Conservation (phyloP, 2,329 filamentous ascomycete species). For the Trichoderma cornu-damae region DNA sequence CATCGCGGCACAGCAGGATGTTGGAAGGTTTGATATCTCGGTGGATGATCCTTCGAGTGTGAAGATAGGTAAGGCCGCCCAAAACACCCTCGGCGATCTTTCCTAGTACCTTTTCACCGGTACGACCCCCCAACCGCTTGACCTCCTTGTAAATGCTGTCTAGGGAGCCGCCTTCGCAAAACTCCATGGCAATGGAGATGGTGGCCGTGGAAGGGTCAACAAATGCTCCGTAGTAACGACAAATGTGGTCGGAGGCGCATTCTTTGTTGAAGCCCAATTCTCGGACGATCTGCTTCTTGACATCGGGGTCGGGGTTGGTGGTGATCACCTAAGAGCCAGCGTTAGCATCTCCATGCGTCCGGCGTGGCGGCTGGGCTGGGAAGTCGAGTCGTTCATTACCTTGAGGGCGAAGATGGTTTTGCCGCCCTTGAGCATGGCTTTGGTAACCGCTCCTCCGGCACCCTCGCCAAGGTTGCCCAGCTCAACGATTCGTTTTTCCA, state of each 20-base stretch:
- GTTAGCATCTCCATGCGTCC: not conserved
- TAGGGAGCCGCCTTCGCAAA: constrained; percentile 91
- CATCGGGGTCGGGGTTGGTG: constrained; percentile 93
- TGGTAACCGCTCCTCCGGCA: constrained; percentile 90
- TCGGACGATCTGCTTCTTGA: constrained; percentile 96
- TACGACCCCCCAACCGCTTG: constrained; percentile 88
- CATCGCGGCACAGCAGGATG: constrained; percentile 85
- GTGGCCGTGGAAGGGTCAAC: constrained; percentile 93
- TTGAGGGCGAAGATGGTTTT: constrained; percentile 96
- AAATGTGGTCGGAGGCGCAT: constrained; percentile 93
- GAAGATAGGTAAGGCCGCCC: constrained; percentile 88
- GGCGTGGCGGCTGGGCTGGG: constrained; percentile 18
- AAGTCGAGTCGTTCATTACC: constrained; percentile 56
- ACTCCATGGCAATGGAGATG: constrained; percentile 98
- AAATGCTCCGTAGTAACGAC: constrained; percentile 94
- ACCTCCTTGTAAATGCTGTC: constrained; percentile 98
- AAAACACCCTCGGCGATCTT: constrained; percentile 95
- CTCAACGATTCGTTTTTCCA: constrained; percentile 82
- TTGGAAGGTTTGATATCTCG: constrained; percentile 98
- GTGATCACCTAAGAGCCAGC: constrained; percentile 76
- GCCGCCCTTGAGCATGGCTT: constrained; percentile 80
- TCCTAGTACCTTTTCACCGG: constrained; percentile 93
- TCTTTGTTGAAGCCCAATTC: constrained; percentile 98
- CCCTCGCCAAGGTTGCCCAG: constrained; percentile 88
- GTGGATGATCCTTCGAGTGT: constrained; percentile 95